Base-by-base conservation (phyloP, 345 rosid genomes). In the Eucalyptus lansdowneana region DNA sequence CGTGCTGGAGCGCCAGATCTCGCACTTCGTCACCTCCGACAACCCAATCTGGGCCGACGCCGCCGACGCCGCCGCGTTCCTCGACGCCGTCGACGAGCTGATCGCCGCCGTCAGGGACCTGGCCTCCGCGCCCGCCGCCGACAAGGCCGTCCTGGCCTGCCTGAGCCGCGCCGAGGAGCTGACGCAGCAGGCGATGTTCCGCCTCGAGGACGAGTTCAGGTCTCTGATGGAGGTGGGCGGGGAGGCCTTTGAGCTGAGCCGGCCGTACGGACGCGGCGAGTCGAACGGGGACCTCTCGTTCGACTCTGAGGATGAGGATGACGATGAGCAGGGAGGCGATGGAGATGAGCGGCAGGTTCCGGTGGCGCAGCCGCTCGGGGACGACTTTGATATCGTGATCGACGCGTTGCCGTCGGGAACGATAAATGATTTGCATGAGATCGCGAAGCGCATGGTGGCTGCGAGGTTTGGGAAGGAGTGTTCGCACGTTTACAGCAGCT, bases 321-420 rank as follows among this genome's bases (percentile, higher is more conserved):
- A 25, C 47, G 91, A 88, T 37, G 90, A 91, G 25, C 92, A 92
- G 80, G 92, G 90, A n/a, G 93, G 86, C 4, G 88, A 89, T 50
- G 90, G 88, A 81, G 89, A 89, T 11, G 92, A 88, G 88, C 90
- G 86, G 45, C 94, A 92, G 91, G 95, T 97, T 91, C 97, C 98
- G 4, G 94, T 97, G 88, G 99, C 99, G 7, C 95, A 95, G 67
- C 99, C 98, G 27, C 86, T 97, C 7, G 83, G 83, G 56, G 92
- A 94, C 6, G 97, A 96, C 90, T 97, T 95, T 87, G 96, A 96
- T 40, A 91, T 97, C 88, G 89, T 97, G 56, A 97, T 97, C 93
- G 99, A 97, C 88, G 97, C 98, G 10, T 95, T 97, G 22, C 99
- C 99, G 1, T 93, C 96, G 85, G 98, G 95, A 37, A 96, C 97